Evolutionary conservation across 805 yeast species (phyloP).

Genomic region (Brettanomyces custersianus): DNA sequence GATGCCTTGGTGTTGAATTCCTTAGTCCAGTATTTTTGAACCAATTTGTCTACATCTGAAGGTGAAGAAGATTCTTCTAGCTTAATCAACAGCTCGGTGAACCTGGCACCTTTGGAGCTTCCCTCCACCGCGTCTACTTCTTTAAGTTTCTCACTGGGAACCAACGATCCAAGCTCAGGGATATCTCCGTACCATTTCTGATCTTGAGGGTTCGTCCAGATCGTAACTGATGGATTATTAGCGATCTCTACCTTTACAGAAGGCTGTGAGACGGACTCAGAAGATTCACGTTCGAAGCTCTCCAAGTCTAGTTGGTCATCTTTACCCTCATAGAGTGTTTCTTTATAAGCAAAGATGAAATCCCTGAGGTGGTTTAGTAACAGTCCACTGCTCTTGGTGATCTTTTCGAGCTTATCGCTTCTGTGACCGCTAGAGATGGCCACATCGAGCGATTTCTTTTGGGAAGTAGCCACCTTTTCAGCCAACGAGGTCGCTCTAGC

Average conservation of each 20-base stretch:
- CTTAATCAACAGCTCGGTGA: conserved; percentile 8
- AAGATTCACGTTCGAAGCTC: too few relatives aligned
- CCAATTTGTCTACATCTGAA: conserved; percentile 41
- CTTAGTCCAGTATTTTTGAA: conserved; percentile 37
- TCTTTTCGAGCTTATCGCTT: too few relatives aligned
- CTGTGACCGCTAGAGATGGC: too few relatives aligned
- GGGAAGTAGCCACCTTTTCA: too few relatives aligned
- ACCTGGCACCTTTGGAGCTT: conserved; percentile 9
- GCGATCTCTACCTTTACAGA: neutral
- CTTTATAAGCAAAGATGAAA: too few relatives aligned
- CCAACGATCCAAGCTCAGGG: conserved; percentile 31
- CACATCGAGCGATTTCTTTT: too few relatives aligned
- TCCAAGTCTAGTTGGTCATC: too few relatives aligned
- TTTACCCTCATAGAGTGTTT: too few relatives aligned
- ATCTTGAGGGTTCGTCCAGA: conserved; percentile 36
- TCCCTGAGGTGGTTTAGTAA: too few relatives aligned
- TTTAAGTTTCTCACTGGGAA: conserved; percentile 20
- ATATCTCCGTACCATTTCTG: conserved; percentile 53
- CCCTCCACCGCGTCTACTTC: conserved; percentile 8
- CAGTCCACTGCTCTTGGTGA: too few relatives aligned
- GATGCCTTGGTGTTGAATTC: conserved; percentile 66
- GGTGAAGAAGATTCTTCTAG: conserved; percentile 33
- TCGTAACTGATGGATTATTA: conserved; percentile 2
- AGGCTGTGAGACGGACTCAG: too few relatives aligned
- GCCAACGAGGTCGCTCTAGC: too few relatives aligned